Percentiles rank a stretch among this genome's conserved stretches.
Evolutionary conservation across 1,284 basidiomycete genomes (phyloP).

Genomic region (Pseudomicrostroma phylloplanum): DNA sequence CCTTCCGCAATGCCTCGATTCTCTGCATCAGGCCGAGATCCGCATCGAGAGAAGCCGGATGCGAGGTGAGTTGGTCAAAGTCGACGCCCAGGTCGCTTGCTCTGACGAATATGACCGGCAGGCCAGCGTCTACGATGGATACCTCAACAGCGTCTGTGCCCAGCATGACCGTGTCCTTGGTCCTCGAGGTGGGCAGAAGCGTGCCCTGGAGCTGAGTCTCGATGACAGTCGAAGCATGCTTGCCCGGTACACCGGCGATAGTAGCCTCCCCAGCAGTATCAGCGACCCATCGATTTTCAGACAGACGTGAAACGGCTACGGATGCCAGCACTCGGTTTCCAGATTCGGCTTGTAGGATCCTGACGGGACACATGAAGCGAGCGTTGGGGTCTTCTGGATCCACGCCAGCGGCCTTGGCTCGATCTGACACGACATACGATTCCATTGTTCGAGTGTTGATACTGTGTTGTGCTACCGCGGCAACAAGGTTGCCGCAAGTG

Average conservation of each 20-base stretch:
- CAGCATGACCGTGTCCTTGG: conserved; percentile 21
- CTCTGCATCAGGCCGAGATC: conserved; percentile 22
- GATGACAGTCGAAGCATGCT: conserved; percentile 33
- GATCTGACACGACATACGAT: background rate
- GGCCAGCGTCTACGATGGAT: conserved; percentile 40
- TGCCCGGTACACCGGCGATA: conserved; percentile 47
- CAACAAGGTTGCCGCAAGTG: conserved; percentile 47
- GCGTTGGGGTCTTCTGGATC: background rate
- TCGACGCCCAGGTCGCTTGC: conserved; percentile 18
- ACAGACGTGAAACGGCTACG: no score
- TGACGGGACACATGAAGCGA: background rate
- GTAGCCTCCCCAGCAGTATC: conserved; percentile 22
- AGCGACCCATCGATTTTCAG: conserved; percentile 18
- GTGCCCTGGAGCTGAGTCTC: conserved; percentile 22
- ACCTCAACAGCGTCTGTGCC: conserved; percentile 21
- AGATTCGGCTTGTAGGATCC: conserved; percentile 13
- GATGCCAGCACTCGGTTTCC: no score
- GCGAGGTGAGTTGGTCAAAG: conserved; percentile 12
- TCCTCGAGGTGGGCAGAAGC: background rate
- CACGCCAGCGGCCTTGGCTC: background rate
- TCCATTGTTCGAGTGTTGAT: conserved; percentile 21
- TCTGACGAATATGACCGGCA: conserved; percentile 42
- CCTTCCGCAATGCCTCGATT: conserved; percentile 30
- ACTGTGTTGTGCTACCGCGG: conserved; percentile 39
- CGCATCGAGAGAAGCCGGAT: conserved; percentile 30